These are phyloP conservation scores for Suhomyces sp. DNA, from an alignment of 805 yeast genomes.

Conservation along the genomic window DNA sequence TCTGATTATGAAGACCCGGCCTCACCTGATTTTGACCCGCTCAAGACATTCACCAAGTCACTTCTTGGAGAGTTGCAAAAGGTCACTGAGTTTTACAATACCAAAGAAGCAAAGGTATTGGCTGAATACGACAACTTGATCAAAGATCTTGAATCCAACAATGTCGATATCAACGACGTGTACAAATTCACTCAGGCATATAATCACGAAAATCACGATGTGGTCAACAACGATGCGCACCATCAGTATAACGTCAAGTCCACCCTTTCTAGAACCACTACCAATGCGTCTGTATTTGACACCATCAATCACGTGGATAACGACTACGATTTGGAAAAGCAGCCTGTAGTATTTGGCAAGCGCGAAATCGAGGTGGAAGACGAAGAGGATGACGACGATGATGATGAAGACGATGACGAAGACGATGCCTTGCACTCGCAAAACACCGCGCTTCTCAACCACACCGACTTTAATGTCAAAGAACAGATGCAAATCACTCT, in stretches of 20 bases:
- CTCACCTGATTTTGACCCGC: conserved; percentile 20
- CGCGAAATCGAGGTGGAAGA: conserved; percentile 4
- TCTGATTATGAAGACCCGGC: conserved; percentile 6
- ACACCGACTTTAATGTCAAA: conserved; percentile 48
- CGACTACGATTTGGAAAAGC: conserved; percentile 20
- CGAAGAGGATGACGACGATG: conserved; percentile 24
- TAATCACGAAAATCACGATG: conserved; percentile 12
- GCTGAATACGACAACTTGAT: conserved; percentile 45
- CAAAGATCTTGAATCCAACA: conserved; percentile 42
- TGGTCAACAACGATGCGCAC: conserved; percentile 15
- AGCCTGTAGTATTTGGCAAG: conserved; percentile 2
- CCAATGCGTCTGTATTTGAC: conserved; percentile 27
- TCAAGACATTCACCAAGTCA: conserved; percentile 45
- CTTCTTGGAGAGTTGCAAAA: conserved; percentile 49
- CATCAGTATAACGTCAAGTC: conserved; percentile 18
- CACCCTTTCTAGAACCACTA: conserved; percentile 20
- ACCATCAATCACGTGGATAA: conserved; percentile 26
- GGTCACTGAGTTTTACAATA: conserved; percentile 50
- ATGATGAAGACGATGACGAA: conserved; percentile 34
- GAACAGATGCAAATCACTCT: conserved; percentile 57
- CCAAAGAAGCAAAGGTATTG: conserved; percentile 46
- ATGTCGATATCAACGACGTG: conserved; percentile 24
- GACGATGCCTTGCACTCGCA: conserved; percentile 20
- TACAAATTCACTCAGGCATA: conserved; percentile 26
- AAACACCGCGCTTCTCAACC: conserved; percentile 50